Percentiles rank a stretch among this genome's conserved stretches.
These are phyloP conservation scores for Sanguinoderma infundibulare DNA, from an alignment of 1,284 basidiomycete genomes.

Conservation along the genomic window DNA sequence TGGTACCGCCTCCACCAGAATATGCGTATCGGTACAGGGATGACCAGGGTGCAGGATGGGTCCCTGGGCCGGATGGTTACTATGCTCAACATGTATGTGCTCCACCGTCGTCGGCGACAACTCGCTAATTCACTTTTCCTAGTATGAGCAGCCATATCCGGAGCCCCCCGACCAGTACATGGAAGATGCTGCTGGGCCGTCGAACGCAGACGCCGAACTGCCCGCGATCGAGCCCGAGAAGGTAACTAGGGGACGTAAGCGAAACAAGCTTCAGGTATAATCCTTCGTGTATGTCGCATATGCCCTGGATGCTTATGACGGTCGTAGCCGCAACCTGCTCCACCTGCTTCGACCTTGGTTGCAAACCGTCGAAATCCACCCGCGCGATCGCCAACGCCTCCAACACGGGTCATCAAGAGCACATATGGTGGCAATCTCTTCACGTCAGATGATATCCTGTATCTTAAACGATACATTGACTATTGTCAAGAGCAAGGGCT, in stretches of 20 bases:
- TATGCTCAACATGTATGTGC: conserved; percentile 54
- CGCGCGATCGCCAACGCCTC: conserved; percentile 80
- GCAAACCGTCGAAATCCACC: conserved; percentile 63
- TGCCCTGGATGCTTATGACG: neutral
- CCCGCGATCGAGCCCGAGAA: conserved; percentile 40
- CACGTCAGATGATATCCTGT: conserved; percentile 77
- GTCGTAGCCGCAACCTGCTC: conserved; percentile 54
- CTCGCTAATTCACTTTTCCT: neutral
- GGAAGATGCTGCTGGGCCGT: conserved; percentile 52
- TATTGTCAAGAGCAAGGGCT: conserved; percentile 84
- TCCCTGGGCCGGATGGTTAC: conserved; percentile 48
- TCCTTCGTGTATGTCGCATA: neutral
- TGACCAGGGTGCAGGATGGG: conserved; percentile 51
- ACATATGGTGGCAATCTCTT: conserved; percentile 85
- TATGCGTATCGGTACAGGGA: conserved; percentile 64
- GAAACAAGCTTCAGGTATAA: conserved; percentile 58
- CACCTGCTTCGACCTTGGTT: conserved; percentile 66
- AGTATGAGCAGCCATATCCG: conserved; percentile 50
- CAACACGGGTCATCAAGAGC: conserved; percentile 80
- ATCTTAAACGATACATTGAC: conserved; percentile 83
- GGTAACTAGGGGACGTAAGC: conserved; percentile 59
- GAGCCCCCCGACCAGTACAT: conserved; percentile 50
- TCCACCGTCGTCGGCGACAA: neutral
- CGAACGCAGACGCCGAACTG: conserved; percentile 39
- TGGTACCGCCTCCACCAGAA: conserved; percentile 45